These are phyloP conservation scores for Durio zibethinus DNA, from an alignment of 345 rosid genomes.

Conservation along the genomic window DNA sequence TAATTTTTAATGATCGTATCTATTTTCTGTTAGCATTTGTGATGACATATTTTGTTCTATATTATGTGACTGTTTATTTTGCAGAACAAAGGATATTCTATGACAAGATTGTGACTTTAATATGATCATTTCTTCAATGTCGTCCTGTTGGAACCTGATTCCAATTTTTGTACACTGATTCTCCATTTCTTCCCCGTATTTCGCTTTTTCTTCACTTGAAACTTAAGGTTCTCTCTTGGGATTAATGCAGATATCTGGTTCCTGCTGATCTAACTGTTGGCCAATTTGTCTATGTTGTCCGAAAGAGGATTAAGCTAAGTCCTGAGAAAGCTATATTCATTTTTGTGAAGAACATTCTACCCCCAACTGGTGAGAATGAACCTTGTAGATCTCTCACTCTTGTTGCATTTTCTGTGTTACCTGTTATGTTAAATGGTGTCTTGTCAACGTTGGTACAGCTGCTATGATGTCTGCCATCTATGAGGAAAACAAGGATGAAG, in stretches of 20 bases:
- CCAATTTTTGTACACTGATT: background rate
- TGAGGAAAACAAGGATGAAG: conserved; percentile 95
- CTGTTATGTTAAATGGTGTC: background rate
- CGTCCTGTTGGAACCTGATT: background rate
- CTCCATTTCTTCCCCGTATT: background rate
- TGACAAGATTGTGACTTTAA: background rate
- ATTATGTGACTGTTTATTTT: background rate
- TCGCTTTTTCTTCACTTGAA: background rate
- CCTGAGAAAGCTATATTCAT: conserved; percentile 86
- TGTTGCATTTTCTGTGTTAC: background rate
- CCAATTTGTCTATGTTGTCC: conserved; percentile 76
- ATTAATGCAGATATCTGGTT: conserved; percentile 56
- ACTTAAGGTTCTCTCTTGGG: background rate
- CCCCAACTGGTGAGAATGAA: conserved; percentile 63
- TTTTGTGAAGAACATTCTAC: conserved; percentile 69
- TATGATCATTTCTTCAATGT: background rate
- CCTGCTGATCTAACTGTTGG: conserved; percentile 88
- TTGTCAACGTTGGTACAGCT: conserved; percentile 39
- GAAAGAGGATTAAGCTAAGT: conserved; percentile 87
- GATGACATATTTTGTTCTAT: background rate
- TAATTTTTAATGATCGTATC: background rate
- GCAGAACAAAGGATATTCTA: background rate
- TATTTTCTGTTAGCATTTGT: background rate
- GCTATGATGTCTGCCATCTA: conserved; percentile 94
- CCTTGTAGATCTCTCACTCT: background rate